These are phyloP conservation scores for Penicillium lividum DNA, from an alignment of 495 filamentous ascomycete genomes.

Conservation along the genomic window DNA sequence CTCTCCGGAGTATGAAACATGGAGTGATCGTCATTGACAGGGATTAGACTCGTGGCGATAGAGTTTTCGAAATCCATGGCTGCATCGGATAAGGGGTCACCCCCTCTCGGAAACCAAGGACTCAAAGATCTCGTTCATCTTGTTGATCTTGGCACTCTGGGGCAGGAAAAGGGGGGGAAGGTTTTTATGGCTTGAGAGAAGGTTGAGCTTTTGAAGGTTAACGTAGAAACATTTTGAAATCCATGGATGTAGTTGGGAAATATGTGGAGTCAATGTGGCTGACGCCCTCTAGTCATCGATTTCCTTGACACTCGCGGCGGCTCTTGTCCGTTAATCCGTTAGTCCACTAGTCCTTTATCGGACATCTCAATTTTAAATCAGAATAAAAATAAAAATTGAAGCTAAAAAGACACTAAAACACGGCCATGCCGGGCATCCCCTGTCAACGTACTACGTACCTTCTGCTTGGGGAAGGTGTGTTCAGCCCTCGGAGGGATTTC, in stretches of 20 bases:
- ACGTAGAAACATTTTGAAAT: not conserved
- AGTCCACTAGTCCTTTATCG: too few relatives aligned
- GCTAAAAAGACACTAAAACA: not conserved
- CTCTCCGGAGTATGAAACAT: not conserved
- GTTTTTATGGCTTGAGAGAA: not conserved
- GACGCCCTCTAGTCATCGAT: not conserved
- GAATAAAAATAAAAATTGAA: not conserved
- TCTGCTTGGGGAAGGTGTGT: constrained; percentile 3
- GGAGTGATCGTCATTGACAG: constrained; percentile 6
- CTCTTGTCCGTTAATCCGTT: not conserved
- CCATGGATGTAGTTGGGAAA: not conserved
- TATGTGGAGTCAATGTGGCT: constrained; percentile 2
- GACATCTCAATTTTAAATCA: too few relatives aligned
- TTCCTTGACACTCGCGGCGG: constrained; percentile 4
- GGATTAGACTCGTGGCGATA: constrained; percentile 11
- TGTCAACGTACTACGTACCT: not conserved
- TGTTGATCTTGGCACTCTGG: not conserved
- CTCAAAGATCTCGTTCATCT: too few relatives aligned
- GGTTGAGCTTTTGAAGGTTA: not conserved
- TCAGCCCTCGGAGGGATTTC: not conserved
- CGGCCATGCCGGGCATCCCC: not conserved
- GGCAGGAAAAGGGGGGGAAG: not conserved
- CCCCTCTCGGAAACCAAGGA: not conserved
- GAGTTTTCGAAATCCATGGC: constrained; percentile 12
- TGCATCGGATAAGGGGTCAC: constrained; percentile 11